phyloP scores from a whole-genome alignment of 192 early-diverging fungal species.

The Mortierella claussenii region DNA sequence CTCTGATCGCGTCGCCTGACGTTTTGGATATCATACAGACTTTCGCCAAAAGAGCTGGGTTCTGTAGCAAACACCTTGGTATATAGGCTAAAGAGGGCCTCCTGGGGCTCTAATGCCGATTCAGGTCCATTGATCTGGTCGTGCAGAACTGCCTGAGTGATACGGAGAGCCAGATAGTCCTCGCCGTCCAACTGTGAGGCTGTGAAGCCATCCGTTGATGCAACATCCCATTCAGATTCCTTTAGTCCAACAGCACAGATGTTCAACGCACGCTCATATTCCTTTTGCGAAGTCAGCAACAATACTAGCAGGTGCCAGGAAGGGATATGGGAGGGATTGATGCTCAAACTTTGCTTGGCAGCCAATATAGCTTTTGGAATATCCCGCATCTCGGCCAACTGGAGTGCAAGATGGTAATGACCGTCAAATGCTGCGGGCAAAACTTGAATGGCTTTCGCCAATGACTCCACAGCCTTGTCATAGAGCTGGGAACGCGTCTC shows the following conservation, averaged over 20 bases:
- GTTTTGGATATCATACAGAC: conserved; percentile 38
- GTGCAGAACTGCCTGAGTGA: conserved; percentile 68
- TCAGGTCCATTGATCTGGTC: conserved; percentile 64
- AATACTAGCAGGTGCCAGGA: conserved; percentile 83
- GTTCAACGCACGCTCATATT: conserved; percentile 69
- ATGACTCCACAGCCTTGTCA: conserved; percentile 62
- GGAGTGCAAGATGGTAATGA: conserved; percentile 74
- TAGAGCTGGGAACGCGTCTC: conserved; percentile 71
- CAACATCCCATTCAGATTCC: conserved; percentile 63
- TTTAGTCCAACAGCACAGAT: conserved; percentile 71
- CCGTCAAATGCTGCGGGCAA: conserved; percentile 64
- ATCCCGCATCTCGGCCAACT: conserved; percentile 75
- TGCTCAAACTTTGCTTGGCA: conserved; percentile 63
- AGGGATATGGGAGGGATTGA: conserved; percentile 66
- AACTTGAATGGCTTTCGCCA: conserved; percentile 63
- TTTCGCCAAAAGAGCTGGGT: conserved; percentile 18
- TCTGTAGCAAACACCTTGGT: conserved; percentile 59
- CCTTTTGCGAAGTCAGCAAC: conserved; percentile 73
- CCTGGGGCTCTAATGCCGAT: conserved; percentile 61
- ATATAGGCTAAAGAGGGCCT: conserved; percentile 72
- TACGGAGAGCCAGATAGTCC: conserved; percentile 67
- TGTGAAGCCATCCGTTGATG: conserved; percentile 24
- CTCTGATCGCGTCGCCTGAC: conserved; percentile 24
- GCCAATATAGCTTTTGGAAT: conserved; percentile 63
- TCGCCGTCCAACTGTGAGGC: conserved; percentile 63